Percentiles rank a stretch among this genome's conserved stretches.
Evolutionary conservation across 2,329 filamentous ascomycete species (phyloP).

Genomic region (Sporothrix phasma): DNA sequence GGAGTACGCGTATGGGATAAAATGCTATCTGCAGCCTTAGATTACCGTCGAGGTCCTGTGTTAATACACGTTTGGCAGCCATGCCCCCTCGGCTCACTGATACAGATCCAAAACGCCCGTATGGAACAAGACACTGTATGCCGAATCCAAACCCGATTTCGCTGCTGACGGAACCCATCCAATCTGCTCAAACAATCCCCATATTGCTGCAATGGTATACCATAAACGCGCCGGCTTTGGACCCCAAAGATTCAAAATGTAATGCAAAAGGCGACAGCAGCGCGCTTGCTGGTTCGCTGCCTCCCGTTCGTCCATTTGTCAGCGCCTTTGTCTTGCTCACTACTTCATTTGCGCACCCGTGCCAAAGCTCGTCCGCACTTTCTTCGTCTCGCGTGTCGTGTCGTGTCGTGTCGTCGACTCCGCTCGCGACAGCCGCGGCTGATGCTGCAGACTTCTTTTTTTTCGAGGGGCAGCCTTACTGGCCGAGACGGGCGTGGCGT

Average conservation of each 20-base stretch:
- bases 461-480: constrained; percentile 39
- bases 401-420: constrained; percentile 49
- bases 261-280: neutral
- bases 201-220: constrained; percentile 5
- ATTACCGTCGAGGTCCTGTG: neutral
- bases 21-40: too few relatives aligned
- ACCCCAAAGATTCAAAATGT: neutral
- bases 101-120: neutral
- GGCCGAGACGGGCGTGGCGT: constrained; percentile 44
- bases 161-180: neutral
- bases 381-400: constrained; percentile 38
- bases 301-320: too few relatives aligned
- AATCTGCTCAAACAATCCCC: neutral
- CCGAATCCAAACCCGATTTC: neutral
- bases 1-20: too few relatives aligned
- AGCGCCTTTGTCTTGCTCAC: too few relatives aligned
- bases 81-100: neutral
- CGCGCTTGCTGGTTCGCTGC: neutral
- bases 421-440: constrained; percentile 19
- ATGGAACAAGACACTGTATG: neutral
- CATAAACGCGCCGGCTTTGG: neutral
- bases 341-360: constrained; percentile 36
- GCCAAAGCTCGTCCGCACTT: constrained; percentile 50
- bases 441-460: constrained; percentile 36
- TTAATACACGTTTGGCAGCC: neutral